These are phyloP conservation scores for Avena atlantica DNA, from an alignment of 176 grass and related monocot species.

Conservation along the genomic window DNA sequence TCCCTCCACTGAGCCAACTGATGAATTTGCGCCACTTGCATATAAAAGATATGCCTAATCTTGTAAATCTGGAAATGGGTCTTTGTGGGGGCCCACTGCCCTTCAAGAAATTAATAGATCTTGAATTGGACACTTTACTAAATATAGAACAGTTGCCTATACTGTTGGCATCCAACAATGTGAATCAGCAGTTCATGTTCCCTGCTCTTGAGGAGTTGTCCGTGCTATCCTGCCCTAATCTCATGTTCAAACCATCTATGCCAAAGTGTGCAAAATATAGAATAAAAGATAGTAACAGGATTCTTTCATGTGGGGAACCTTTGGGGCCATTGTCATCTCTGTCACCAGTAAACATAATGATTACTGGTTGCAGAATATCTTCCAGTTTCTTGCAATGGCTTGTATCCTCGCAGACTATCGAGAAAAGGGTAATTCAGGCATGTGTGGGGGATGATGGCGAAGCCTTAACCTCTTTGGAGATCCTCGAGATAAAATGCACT, in stretches of 20 bases:
- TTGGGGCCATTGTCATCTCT: constrained; percentile 35
- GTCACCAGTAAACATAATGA: constrained; percentile 4
- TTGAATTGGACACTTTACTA: constrained; percentile 28
- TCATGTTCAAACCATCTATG: constrained; percentile 33
- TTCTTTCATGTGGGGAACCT: constrained; percentile 40
- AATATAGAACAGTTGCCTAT: constrained; percentile 31
- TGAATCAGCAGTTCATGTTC: constrained; percentile 37
- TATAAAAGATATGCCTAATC: constrained; percentile 42
- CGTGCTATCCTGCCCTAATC: constrained; percentile 20
- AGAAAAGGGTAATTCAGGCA: not conserved
- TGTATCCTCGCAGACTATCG: not conserved
- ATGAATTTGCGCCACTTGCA: constrained; percentile 35
- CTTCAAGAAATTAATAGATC: constrained; percentile 34
- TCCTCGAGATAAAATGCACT: not conserved
- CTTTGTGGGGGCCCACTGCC: constrained; percentile 32
- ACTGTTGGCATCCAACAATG: not conserved
- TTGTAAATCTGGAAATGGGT: constrained; percentile 23
- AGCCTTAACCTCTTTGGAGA: not conserved
- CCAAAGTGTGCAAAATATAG: constrained; percentile 29
- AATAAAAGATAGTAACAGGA: constrained; percentile 27
- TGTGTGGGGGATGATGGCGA: constrained; percentile 34
- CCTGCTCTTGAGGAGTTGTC: constrained; percentile 41
- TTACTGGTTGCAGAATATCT: constrained; percentile 25
- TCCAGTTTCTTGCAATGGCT: constrained; percentile 29
- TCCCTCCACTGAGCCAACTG: constrained; percentile 37